Base-by-base conservation (phyloP, 805 yeast genomes). In the Yarrowia osloensis region DNA sequence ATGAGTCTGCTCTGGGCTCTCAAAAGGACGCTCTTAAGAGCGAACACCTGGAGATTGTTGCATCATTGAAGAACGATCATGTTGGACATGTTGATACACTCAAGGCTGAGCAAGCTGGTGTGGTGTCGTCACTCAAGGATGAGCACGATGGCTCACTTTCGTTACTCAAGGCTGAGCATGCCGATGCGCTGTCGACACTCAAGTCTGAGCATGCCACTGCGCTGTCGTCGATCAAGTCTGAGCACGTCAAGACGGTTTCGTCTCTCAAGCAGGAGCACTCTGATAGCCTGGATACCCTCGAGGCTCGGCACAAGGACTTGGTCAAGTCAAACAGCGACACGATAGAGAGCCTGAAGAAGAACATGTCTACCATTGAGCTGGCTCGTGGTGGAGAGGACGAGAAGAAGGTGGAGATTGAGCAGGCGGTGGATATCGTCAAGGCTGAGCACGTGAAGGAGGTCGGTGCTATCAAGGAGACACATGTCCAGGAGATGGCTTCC, bases 331-430 rank as follows among this genome's bases (percentile, higher is more conserved):
- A 57, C 37, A 40, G 26, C 28, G 49, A 40, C 37, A 40, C 63
- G 21, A 40, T 57, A 9, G 63, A 57, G 49, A 57, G 49, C 12
- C 49, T 57, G 39, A 57, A 40, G 49, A 39, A 28, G 26, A 40
- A 15, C 37, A 39, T 39, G 63, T 33, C 63, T 37, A 40, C 49
- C 37, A 40, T 40, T 35, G 63, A 57, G 63, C 47, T 28, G 63
- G 47, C 63, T 57, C 49, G 49, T 57, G 47, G 49, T 39, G 63
- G 49, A 7, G 57, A 50, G 26, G 31, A 35, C 11, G 19, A 39
- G 21, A 39, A 57, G 11, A 40, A 40, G 47, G 49, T 19, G 9
- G 63, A 40, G 26, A 15, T 26, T 4, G 62, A 55, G 24, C 19
- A 37, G 17, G 55, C 39, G 7, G 39, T 49, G 55, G 19, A 15